These are phyloP conservation scores for Pichia cabralensis DNA, from an alignment of 805 yeast species.

Conservation along the genomic window DNA sequence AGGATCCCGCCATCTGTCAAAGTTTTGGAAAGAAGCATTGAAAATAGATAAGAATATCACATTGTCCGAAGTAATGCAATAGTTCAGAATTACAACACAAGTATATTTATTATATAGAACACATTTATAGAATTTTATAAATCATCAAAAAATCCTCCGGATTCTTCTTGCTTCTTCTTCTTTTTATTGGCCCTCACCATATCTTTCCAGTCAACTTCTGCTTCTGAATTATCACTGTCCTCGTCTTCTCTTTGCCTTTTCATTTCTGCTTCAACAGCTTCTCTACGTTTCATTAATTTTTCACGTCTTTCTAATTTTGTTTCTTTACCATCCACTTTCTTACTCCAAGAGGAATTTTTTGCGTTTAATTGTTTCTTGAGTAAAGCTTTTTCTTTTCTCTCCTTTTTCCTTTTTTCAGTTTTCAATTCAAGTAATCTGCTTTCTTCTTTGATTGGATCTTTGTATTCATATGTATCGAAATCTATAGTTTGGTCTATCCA, in stretches of 20 bases:
- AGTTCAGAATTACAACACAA: background rate
- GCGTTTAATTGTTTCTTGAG: constrained; percentile 34
- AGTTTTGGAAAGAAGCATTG: constrained; percentile 77
- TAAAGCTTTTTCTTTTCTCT: constrained; percentile 30
- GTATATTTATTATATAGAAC: background rate
- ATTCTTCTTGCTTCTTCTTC: constrained; percentile 32
- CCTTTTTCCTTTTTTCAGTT: constrained; percentile 30
- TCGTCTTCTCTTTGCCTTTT: constrained; percentile 33
- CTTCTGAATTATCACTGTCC: constrained; percentile 31
- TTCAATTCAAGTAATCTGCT: constrained; percentile 50
- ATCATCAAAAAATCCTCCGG: constrained; percentile 57
- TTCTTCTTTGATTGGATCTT: constrained; percentile 54
- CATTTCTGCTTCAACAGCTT: constrained; percentile 51
- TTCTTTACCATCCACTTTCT: constrained; percentile 55
- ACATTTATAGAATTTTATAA: constrained; percentile 23
- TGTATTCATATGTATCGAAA: constrained; percentile 57
- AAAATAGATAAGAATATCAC: constrained; percentile 28
- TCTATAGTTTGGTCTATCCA: constrained; percentile 57
- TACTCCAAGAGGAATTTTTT: constrained; percentile 73
- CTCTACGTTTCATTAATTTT: constrained; percentile 55
- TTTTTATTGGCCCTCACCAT: constrained; percentile 57
- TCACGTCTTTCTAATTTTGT: constrained; percentile 52
- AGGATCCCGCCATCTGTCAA: constrained; percentile 81
- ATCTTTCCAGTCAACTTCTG: constrained; percentile 81
- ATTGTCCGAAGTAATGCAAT: constrained; percentile 29